A percentile compares a stretch with the other conserved stretches of the same genome.
These are phyloP conservation scores for Hibiscus syriacus DNA, from an alignment of 345 rosid genomes.

Conservation along the genomic window DNA sequence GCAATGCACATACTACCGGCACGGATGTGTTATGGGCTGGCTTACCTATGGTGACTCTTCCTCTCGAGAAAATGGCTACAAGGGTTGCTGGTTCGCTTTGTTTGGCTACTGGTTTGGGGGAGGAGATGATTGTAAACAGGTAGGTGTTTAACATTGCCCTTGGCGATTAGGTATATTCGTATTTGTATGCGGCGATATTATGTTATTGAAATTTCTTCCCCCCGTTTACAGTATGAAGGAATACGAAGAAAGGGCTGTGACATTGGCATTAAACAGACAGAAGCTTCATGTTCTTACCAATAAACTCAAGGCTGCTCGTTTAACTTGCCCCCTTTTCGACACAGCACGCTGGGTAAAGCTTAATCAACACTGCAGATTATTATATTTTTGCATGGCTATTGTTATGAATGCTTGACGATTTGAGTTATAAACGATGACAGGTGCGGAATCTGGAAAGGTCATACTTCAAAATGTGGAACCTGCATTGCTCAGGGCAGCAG, in stretches of 20 bases:
- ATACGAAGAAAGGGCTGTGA: conserved; percentile 85
- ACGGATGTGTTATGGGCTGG: conserved; percentile 99
- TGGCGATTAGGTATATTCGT: neutral
- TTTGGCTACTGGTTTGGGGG: conserved; percentile 93
- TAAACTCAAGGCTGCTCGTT: conserved; percentile 59
- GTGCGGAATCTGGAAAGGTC: conserved; percentile 86
- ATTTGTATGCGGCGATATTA: neutral
- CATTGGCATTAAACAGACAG: conserved; percentile 59
- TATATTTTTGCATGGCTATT: neutral
- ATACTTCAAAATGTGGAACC: conserved; percentile 93
- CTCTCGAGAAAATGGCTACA: conserved; percentile 98
- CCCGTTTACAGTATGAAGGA: conserved; percentile 61
- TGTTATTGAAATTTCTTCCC: neutral
- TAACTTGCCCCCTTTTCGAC: conserved; percentile 87
- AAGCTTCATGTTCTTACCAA: conserved; percentile 67
- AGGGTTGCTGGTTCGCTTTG: conserved; percentile 99
- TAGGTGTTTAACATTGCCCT: conserved; percentile 10
- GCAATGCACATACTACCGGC: conserved; percentile 98
- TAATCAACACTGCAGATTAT: neutral
- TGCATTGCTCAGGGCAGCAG: conserved; percentile 64
- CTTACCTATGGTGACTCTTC: conserved; percentile 92
- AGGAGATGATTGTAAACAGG: conserved; percentile 95
- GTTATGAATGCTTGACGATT: neutral
- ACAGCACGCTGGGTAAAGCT: conserved; percentile 86
- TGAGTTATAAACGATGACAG: conserved; percentile 30